Evolutionary conservation across 2,329 filamentous ascomycete genomes (phyloP).

Genomic region (Diatrype stigma): DNA sequence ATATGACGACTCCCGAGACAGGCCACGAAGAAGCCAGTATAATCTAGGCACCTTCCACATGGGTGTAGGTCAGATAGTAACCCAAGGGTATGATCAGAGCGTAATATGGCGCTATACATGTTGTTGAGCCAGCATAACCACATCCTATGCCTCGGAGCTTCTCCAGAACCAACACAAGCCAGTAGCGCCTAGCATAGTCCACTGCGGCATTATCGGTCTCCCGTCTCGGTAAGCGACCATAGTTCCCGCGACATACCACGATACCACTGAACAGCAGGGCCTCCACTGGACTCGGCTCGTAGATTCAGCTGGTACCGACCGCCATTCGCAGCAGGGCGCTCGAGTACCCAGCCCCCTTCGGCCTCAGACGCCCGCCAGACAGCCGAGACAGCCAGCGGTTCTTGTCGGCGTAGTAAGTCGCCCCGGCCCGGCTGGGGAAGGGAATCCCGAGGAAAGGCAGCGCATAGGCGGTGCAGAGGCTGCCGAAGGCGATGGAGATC

Average conservation of each 20-base stretch:
- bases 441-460: slow-evolving; percentile 19
- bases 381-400: slow-evolving; percentile 15
- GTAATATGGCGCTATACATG: no score
- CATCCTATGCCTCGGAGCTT: no score
- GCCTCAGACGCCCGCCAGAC: slow-evolving; percentile 13
- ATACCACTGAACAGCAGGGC: slow-evolving; percentile 14
- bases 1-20: no score
- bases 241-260: slow-evolving; percentile 14
- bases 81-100: no score
- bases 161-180: not conserved
- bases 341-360: slow-evolving; percentile 14
- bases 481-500: slow-evolving; percentile 13
- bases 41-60: no score
- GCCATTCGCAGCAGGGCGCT: slow-evolving; percentile 13
- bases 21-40: no score
- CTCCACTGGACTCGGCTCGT: slow-evolving; percentile 10
- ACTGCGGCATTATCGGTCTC: slow-evolving; percentile 17
- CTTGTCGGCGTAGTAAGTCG: slow-evolving; percentile 20
- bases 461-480: slow-evolving; percentile 17
- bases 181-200: slow-evolving; percentile 15
- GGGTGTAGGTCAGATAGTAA: no score
- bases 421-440: slow-evolving; percentile 13
- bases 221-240: slow-evolving; percentile 13
- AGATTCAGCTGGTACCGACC: slow-evolving; percentile 17
- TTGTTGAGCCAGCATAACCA: no score